A percentile compares a stretch with the other conserved stretches of the same genome.
These are phyloP conservation scores for Heliosperma pusillum DNA, from an alignment of 148 eudicot genomes.

Conservation along the genomic window DNA sequence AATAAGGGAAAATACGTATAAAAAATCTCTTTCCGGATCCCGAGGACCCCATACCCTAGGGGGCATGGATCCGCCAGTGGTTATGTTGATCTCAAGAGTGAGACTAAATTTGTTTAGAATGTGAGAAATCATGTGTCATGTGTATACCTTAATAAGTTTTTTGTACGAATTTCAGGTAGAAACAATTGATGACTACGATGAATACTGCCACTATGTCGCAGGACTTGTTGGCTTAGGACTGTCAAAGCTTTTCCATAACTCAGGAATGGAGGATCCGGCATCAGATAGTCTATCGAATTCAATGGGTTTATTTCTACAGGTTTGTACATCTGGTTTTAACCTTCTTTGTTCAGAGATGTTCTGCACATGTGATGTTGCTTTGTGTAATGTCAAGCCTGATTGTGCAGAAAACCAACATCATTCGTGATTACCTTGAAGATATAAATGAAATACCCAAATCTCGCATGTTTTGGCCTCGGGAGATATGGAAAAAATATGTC, in stretches of 20 bases:
- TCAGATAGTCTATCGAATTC: conserved; percentile 70
- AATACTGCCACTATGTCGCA: conserved; percentile 90
- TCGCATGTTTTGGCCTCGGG: conserved; percentile 96
- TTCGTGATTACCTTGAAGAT: conserved; percentile 89
- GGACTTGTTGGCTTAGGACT: conserved; percentile 92
- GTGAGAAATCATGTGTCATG: too few relatives aligned
- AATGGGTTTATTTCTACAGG: conserved; percentile 98
- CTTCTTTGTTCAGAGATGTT: not conserved
- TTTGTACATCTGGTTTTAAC: conserved; percentile 21
- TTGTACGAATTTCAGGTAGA: conserved; percentile 55
- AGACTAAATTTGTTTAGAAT: too few relatives aligned
- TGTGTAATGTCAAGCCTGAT: not conserved
- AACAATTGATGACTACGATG: conserved; percentile 83
- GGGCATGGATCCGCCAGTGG: too few relatives aligned
- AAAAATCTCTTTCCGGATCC: too few relatives aligned
- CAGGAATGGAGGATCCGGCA: conserved; percentile 67
- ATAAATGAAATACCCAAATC: conserved; percentile 92
- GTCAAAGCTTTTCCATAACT: conserved; percentile 89
- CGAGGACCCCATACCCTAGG: too few relatives aligned
- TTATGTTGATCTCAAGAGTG: too few relatives aligned
- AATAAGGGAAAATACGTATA: too few relatives aligned
- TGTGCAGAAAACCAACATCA: conserved; percentile 84
- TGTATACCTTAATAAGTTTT: too few relatives aligned
- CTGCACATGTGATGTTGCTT: conserved; percentile 6
- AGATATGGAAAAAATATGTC: conserved; percentile 90